A percentile compares a stretch with the other conserved stretches of the same genome.
phyloP scores from a whole-genome alignment of 352 stramenopile species.

The Phytophthora syringae region DNA sequence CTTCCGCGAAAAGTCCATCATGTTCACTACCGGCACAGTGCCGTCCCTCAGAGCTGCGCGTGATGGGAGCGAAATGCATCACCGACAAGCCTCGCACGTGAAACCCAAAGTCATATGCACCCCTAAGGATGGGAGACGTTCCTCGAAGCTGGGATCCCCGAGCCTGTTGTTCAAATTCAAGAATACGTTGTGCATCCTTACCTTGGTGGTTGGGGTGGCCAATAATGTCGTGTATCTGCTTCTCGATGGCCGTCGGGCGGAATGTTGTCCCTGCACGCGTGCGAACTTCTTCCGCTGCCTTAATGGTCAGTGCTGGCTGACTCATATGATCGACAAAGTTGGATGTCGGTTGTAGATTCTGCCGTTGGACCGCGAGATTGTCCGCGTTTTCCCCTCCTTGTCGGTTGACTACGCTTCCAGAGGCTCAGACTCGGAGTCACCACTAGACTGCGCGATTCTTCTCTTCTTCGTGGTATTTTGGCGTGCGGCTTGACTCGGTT shows the following conservation, averaged over 20 bases:
- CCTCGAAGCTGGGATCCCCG: neutral
- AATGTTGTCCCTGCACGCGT: neutral
- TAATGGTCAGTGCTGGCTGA: too few relatives aligned
- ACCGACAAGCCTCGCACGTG: neutral
- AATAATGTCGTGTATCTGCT: neutral
- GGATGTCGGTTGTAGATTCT: neutral
- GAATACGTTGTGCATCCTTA: constrained; percentile 3
- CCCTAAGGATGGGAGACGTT: neutral
- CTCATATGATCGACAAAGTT: too few relatives aligned
- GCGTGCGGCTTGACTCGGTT: too few relatives aligned
- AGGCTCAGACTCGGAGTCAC: too few relatives aligned
- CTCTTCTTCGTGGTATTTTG: too few relatives aligned
- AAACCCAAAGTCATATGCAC: constrained; percentile 6
- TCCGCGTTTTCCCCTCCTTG: neutral
- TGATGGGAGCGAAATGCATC: neutral
- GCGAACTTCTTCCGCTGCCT: neutral
- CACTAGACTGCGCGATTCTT: too few relatives aligned
- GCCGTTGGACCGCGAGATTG: neutral
- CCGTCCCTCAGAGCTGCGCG: neutral
- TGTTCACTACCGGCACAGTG: neutral
- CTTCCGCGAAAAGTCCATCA: constrained; percentile 9
- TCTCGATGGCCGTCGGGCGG: neutral
- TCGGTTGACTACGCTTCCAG: neutral
- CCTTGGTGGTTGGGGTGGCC: neutral
- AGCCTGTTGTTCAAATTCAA: constrained; percentile 4